Evolutionary conservation across 164 flowering plant species (phyloP).

Genomic region (Vitis riparia): DNA sequence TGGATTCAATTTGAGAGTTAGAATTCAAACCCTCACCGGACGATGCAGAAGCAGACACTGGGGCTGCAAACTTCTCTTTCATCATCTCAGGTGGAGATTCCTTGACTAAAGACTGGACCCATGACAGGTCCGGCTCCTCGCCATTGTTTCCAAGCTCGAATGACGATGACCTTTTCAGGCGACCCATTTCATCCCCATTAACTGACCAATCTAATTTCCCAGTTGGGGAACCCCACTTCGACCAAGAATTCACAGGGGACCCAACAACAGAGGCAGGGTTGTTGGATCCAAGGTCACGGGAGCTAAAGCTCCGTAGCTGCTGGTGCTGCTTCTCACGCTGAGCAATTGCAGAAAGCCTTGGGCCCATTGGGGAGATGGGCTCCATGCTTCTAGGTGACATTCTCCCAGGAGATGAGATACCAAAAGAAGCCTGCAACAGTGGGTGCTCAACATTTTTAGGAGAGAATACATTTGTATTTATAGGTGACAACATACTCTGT

Average conservation of each 20-base stretch:
- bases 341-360: slow-evolving; percentile 58
- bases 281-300: slow-evolving; percentile 69
- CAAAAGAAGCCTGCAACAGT: slow-evolving; percentile 66
- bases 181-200: slow-evolving; percentile 55
- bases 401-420: slow-evolving; percentile 55
- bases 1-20: slow-evolving; percentile 24
- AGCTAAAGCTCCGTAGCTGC: slow-evolving; percentile 79
- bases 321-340: slow-evolving; percentile 74
- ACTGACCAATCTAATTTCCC: slow-evolving; percentile 78
- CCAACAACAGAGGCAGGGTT: slow-evolving; percentile 39
- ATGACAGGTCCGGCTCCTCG: slow-evolving; percentile 88
- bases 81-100: slow-evolving; percentile 82
- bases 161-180: slow-evolving; percentile 60
- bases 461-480: slow-evolving; percentile 62
- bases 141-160: slow-evolving; percentile 60
- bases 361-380: slow-evolving; percentile 73
- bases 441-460: slow-evolving; percentile 72
- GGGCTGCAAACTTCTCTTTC: slow-evolving; percentile 14
- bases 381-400: slow-evolving; percentile 84
- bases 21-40: slow-evolving; percentile 24
- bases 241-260: slow-evolving; percentile 52
- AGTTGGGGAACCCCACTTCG: slow-evolving; percentile 73
- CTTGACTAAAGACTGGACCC: slow-evolving; percentile 91
- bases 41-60: slow-evolving; percentile 12
- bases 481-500: slow-evolving; percentile 76